These are phyloP conservation scores for Aspergillus kassunensis DNA, from an alignment of 495 filamentous ascomycete genomes.

Conservation along the genomic window DNA sequence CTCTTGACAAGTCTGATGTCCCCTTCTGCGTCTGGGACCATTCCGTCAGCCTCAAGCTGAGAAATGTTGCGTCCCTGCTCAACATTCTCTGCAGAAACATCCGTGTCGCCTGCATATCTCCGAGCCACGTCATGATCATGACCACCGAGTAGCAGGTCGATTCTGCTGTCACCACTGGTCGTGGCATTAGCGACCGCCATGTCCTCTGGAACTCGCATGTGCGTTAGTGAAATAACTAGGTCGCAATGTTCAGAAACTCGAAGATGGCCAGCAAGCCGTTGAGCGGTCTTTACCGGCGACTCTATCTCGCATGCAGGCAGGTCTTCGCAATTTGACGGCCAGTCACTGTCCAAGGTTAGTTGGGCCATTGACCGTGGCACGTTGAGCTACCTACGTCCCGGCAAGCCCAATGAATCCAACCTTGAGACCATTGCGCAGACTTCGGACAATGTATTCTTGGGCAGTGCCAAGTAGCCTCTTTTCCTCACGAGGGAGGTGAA, in stretches of 20 bases:
- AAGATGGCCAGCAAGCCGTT: neutral
- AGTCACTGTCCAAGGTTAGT: neutral
- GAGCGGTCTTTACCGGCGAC: neutral
- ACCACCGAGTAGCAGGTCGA: neutral
- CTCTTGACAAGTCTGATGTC: slow-evolving; percentile 1
- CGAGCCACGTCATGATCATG: neutral
- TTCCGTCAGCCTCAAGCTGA: neutral
- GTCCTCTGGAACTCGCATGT: slow-evolving; percentile 4
- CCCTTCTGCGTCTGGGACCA: neutral
- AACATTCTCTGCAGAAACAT: neutral
- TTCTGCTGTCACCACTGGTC: neutral
- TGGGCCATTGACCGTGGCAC: neutral
- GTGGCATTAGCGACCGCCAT: slow-evolving; percentile 2
- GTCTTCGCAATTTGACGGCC: slow-evolving; percentile 2
- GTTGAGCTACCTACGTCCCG: neutral
- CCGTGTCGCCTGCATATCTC: slow-evolving; percentile 1
- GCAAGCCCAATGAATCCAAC: neutral
- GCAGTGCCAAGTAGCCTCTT: neutral
- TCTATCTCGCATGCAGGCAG: neutral
- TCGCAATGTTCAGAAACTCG: neutral
- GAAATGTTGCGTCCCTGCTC: neutral
- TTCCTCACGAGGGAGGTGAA: neutral
- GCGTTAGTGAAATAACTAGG: neutral
- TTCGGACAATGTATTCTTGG: neutral
- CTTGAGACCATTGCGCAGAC: neutral